Percentiles rank a stretch among this genome's conserved stretches.
These are phyloP conservation scores for Lasiosphaeria miniovina DNA, from an alignment of 495 filamentous ascomycete species.

Conservation along the genomic window DNA sequence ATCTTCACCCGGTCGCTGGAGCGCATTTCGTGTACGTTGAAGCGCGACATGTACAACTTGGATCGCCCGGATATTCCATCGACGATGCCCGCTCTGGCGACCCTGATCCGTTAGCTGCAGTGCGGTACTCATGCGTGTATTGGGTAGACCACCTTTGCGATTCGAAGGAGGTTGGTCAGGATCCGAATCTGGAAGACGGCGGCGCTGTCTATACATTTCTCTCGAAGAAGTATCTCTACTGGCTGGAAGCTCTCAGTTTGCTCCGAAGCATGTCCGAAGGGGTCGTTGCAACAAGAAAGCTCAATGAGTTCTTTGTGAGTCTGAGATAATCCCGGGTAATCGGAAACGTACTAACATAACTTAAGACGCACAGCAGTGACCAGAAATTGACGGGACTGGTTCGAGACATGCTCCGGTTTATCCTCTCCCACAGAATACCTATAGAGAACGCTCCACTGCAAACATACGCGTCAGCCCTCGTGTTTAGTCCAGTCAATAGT, in stretches of 20 bases:
- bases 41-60: constrained; percentile 18
- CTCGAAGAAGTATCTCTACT: neutral
- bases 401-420: neutral
- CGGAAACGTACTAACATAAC: neutral
- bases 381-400: neutral
- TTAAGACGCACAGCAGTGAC: neutral
- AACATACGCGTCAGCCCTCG: neutral
- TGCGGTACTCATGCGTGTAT: constrained; percentile 36
- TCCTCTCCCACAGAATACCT: neutral
- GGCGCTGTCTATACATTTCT: neutral
- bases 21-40: constrained; percentile 13
- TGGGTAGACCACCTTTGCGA: constrained; percentile 35
- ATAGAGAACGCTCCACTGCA: neutral
- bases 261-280: neutral
- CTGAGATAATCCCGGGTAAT: neutral
- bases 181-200: neutral
- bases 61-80: constrained; percentile 7
- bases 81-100: constrained; percentile 13
- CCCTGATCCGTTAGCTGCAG: constrained; percentile 30
- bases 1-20: constrained; percentile 34
- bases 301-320: neutral
- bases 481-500: neutral
- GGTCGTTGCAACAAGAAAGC: neutral
- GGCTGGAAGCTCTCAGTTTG: neutral
- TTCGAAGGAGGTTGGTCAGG: constrained; percentile 2